Conservation (phyloP, 352 stramenopile genomes). For the Globisporangium alternatum region DNA sequence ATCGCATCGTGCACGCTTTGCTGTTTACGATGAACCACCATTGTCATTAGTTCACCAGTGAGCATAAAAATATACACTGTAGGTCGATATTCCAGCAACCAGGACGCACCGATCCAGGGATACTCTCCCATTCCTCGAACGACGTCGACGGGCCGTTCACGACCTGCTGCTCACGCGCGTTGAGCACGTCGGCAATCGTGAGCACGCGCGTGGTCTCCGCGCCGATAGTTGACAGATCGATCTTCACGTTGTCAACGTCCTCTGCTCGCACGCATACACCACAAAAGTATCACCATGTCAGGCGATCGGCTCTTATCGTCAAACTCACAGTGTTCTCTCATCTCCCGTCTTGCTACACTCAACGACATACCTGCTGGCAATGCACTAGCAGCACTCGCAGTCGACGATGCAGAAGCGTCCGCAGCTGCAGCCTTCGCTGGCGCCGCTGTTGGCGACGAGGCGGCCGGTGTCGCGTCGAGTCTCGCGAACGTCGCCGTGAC, state of each 20-base stretch:
- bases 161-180: slow-evolving; percentile 50
- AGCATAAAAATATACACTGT: neutral
- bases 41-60: neutral
- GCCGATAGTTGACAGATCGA: slow-evolving; percentile 49
- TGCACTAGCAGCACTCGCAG: neutral
- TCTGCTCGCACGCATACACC: slow-evolving; percentile 5
- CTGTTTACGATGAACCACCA: slow-evolving; percentile 23
- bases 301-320: neutral
- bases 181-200: slow-evolving; percentile 73
- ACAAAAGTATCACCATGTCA: neutral
- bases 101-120: slow-evolving; percentile 45
- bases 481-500: neutral
- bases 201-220: slow-evolving; percentile 64
- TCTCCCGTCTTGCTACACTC: too few species aligned
- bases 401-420: neutral
- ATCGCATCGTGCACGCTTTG: slow-evolving; percentile 76
- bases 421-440: neutral
- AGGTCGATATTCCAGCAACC: neutral
- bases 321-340: too few species aligned
- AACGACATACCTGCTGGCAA: neutral
- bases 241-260: slow-evolving; percentile 32
- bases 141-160: slow-evolving; percentile 25
- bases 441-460: neutral
- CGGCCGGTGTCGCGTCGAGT: neutral
- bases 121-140: slow-evolving; percentile 82